A percentile compares a stretch with the other conserved stretches of the same genome.
These are phyloP conservation scores for Rhodotorula kratochvilovae DNA, from an alignment of 768 basidiomycete species.

Conservation along the genomic window DNA sequence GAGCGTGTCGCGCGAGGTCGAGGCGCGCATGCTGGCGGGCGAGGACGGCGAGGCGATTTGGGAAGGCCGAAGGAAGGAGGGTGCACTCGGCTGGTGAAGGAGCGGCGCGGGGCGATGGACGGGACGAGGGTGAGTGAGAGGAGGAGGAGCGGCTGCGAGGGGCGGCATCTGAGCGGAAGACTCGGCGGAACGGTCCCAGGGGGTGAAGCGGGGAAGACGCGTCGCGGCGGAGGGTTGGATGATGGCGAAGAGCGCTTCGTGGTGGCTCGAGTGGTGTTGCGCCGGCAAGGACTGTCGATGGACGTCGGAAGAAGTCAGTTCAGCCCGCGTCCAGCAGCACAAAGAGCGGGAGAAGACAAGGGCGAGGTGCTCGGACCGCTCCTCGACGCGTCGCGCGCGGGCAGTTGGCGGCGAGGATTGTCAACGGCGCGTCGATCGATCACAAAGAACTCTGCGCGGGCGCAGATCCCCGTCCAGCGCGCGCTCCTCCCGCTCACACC, in stretches of 20 bases:
- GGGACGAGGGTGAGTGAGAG: background rate
- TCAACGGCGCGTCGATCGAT: too few species aligned
- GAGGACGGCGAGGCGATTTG: background rate
- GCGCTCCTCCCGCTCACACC: too few species aligned
- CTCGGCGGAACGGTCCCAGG: background rate
- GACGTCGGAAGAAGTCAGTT: too few species aligned
- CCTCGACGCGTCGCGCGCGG: background rate
- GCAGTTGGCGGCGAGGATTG: background rate
- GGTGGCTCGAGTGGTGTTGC: too few species aligned
- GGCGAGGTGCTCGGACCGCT: background rate
- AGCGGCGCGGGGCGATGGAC: background rate
- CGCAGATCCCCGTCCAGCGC: too few species aligned
- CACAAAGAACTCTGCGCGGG: too few species aligned
- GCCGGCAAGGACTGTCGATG: too few species aligned
- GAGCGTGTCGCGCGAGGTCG: background rate
- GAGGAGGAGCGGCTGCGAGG: background rate
- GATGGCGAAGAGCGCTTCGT: too few species aligned
- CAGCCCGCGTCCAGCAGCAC: background rate
- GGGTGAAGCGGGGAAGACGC: background rate
- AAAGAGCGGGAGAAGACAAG: background rate
- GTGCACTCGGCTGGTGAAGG: background rate
- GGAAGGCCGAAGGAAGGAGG: background rate
- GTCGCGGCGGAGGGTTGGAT: background rate
- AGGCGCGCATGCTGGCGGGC: background rate
- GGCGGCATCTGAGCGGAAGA: too few species aligned